phyloP scores from a whole-genome alignment of 129 eudicot genomes.

The Ambrosia artemisiifolia region DNA sequence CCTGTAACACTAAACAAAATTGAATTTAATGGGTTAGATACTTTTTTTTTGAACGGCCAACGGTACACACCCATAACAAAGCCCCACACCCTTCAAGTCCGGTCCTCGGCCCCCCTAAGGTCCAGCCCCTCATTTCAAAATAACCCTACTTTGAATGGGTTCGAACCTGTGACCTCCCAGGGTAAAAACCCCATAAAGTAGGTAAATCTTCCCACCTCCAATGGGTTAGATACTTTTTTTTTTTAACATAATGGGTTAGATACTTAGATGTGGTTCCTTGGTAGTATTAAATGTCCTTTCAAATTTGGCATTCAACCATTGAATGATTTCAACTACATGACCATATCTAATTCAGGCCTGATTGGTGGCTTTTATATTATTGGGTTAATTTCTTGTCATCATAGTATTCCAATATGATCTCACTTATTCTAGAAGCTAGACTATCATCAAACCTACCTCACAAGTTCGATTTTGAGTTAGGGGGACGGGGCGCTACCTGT shows the following conservation, averaged over 20 bases:
- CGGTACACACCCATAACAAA: no score
- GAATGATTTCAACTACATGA: neutral
- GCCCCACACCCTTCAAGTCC: no score
- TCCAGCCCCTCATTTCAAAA: no score
- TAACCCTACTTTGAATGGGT: no score
- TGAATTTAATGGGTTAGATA: conserved; percentile 5
- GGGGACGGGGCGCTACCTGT: no score
- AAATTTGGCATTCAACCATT: neutral
- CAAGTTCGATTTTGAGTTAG: neutral
- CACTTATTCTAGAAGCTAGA: neutral
- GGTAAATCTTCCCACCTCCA: no score
- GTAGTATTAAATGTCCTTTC: neutral
- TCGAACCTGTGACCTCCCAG: no score
- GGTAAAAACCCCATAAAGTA: no score
- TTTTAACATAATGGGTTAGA: no score
- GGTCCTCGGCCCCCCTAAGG: no score
- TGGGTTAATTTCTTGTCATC: neutral
- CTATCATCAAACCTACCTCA: neutral
- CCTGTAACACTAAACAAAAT: conserved; percentile 9
- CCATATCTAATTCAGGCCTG: conserved; percentile 21
- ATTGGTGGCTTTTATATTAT: conserved; percentile 23
- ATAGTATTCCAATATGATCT: neutral
- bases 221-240: neutral
- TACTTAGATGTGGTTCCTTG: conserved; percentile 10
- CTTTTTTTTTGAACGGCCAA: no score